Conservation (phyloP, 495 filamentous ascomycete genomes). For the Margaritispora aquatica region DNA sequence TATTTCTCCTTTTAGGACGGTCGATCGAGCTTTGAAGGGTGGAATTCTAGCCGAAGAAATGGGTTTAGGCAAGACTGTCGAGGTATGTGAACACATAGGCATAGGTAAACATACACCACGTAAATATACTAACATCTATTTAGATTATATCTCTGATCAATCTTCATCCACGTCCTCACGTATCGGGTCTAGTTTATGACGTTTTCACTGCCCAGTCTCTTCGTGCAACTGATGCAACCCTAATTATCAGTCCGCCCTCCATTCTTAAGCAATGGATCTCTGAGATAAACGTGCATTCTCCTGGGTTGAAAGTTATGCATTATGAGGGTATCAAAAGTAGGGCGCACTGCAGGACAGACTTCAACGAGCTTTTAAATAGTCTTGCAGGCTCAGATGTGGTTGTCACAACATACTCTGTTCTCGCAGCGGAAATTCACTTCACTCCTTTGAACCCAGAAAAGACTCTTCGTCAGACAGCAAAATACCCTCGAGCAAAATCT, state of each 20-base stretch:
- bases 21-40: conserved; percentile 43
- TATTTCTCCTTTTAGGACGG: conserved; percentile 36
- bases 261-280: conserved; percentile 84
- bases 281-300: conserved; percentile 60
- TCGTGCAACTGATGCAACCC: conserved; percentile 54
- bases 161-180: conserved; percentile 42
- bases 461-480: conserved; percentile 57
- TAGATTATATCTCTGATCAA: conserved; percentile 70
- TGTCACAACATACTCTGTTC: conserved; percentile 77
- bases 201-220: conserved; percentile 30
- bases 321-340: conserved; percentile 29
- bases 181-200: conserved; percentile 17
- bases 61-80: conserved; percentile 93
- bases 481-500: conserved; percentile 60
- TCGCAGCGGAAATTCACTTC: conserved; percentile 73
- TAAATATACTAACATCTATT: too few species aligned
- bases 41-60: conserved; percentile 89
- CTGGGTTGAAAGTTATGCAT: conserved; percentile 28
- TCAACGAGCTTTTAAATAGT: conserved; percentile 39
- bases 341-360: conserved; percentile 25
- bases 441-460: conserved; percentile 58
- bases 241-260: conserved; percentile 80
- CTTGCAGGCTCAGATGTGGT: conserved; percentile 67
- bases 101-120: too few species aligned
- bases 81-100: too few species aligned